Evolutionary conservation across 306 rosid genomes (phyloP), one percentile per base, ranked within the genome.

Genomic region (Glycine tomentella): DNA sequence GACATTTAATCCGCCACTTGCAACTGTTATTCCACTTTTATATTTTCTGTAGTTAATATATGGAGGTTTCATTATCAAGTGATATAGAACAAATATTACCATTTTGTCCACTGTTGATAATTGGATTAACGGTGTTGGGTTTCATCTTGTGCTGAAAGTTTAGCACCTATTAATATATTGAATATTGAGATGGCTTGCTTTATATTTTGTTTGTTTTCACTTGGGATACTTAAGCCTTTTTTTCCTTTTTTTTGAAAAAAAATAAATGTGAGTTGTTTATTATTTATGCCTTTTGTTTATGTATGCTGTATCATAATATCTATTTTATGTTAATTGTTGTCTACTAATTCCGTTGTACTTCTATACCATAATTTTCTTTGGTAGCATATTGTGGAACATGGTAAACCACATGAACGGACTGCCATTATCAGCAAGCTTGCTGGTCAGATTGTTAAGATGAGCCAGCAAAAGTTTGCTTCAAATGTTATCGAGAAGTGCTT

Each of bases 381-480:
- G 79, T 57, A 95, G 99, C 99, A 95, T 49, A 89, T 95, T 77
- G 88, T 95, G 63, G 88, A 93, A 86, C 91, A 89, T 73, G 98
- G 98, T 49, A 90, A 91, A 79, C 91, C 90, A 10, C 86, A 86
- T 17, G 99, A 93, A 76, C 89, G 96, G 81, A 82, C 97, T 75
- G 87, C 83, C 75, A 88, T 93, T 74, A 95, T 95, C 88, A 85
- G 82, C 87, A 87, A 95, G 91, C 98, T 95, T 59, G 97, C 94
- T 1, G 99, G 99, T 53, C 97, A 95, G 85, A 95, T 95, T 90
- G 93, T 95, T 69, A 90, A 91, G 88, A 95, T 95, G 98, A 95
- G 99, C 84, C 98, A 93, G 81, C 99, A 95, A 86, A 95, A 95
- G 83, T 93, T 88, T 92, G 99, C 99, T 86, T 95, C 99, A 51